Percentiles rank a stretch among this genome's conserved stretches.
These are phyloP conservation scores for Sporothrix mexicana DNA, from an alignment of 2,329 filamentous ascomycete species.

Conservation along the genomic window DNA sequence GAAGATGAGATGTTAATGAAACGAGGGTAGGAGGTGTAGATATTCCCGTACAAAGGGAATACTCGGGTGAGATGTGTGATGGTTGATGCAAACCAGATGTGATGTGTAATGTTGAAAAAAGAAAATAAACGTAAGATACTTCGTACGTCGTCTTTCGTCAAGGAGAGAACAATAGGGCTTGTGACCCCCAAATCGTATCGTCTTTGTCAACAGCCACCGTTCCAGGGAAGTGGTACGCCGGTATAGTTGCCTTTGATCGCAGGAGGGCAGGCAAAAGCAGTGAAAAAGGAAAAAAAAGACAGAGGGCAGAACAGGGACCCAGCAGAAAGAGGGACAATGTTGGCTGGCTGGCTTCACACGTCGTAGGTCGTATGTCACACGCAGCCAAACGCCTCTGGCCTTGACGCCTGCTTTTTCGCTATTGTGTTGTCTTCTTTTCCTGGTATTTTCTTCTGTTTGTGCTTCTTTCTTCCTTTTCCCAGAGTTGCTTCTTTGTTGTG, in stretches of 20 bases:
- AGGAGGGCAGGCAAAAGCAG: background rate
- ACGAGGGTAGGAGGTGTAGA: background rate
- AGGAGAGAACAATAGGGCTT: background rate
- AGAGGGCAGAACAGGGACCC: background rate
- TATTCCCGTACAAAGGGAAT: constrained; percentile 7
- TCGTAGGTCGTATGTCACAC: background rate
- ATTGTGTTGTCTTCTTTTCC: background rate
- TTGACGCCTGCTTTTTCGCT: background rate
- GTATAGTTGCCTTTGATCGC: background rate
- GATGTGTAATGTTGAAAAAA: constrained; percentile 22
- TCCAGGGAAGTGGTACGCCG: constrained; percentile 11
- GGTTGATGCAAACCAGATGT: background rate
- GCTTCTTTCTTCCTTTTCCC: background rate
- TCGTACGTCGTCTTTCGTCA: background rate
- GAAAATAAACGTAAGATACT: background rate
- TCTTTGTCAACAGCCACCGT: background rate
- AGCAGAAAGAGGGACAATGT: background rate
- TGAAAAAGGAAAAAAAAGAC: background rate
- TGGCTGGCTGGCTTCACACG: background rate
- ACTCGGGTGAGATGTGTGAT: background rate
- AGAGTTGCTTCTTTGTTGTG: constrained; percentile 15
- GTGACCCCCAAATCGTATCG: background rate
- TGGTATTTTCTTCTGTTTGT: background rate
- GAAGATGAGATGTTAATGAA: background rate
- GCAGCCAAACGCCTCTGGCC: background rate